Conservation (phyloP, 441 rosid species). For the Biscutella laevigata region DNA sequence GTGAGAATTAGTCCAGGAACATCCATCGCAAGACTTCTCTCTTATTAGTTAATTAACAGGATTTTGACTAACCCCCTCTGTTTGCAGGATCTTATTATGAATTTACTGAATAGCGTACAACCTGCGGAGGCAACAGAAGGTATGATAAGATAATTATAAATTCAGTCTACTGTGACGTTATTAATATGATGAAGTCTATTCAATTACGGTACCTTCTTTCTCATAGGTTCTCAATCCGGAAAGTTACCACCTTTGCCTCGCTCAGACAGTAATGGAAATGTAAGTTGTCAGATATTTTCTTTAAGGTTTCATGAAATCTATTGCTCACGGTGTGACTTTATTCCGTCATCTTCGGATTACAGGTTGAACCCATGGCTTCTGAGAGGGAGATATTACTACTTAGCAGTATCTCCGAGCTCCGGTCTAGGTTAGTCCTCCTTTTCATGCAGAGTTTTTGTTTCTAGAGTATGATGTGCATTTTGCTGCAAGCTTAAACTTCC, state of each 20-base stretch:
- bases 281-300: constrained; percentile 30
- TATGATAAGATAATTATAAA: constrained; percentile 30
- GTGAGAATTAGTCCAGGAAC: too few species aligned
- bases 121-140: constrained; percentile 55
- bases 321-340: not conserved
- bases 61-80: too few species aligned
- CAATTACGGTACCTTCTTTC: constrained; percentile 13
- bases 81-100: constrained; percentile 78
- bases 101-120: constrained; percentile 60
- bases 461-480: not conserved
- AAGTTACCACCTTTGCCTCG: constrained; percentile 78
- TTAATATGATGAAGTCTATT: not conserved
- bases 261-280: constrained; percentile 70
- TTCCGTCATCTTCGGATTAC: constrained; percentile 17
- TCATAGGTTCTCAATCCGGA: constrained; percentile 69
- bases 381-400: constrained; percentile 76
- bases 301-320: not conserved
- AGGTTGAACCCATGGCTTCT: constrained; percentile 55
- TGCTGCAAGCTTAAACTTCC: constrained; percentile 9
- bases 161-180: constrained; percentile 10
- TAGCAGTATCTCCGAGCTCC: constrained; percentile 61
- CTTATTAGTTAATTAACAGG: not conserved
- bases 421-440: constrained; percentile 50
- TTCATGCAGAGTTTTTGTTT: not conserved
- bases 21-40: not conserved